Evolutionary conservation across 2,329 filamentous ascomycete genomes (phyloP).

Genomic region (Stachybotrys elegans): DNA sequence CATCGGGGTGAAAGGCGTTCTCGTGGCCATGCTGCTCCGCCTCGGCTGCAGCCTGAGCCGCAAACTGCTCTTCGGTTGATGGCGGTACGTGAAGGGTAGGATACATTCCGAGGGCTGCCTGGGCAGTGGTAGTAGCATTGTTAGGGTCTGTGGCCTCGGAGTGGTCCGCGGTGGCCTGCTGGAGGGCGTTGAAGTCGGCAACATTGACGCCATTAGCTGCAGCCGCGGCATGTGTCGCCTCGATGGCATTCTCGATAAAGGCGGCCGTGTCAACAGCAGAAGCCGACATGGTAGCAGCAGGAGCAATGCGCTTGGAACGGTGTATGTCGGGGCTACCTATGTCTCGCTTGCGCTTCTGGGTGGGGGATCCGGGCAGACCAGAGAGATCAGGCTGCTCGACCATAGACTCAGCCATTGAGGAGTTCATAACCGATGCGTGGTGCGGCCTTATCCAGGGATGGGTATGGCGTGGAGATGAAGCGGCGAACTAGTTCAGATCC

Average conservation of each 20-base stretch:
- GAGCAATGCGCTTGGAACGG: conserved; percentile 45
- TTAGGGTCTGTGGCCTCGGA: conserved; percentile 43
- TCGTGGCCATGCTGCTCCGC: conserved; percentile 27
- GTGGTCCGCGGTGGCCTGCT: conserved; percentile 45
- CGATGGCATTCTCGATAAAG: conserved; percentile 51
- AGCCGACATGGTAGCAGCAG: conserved; percentile 39
- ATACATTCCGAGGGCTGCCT: conserved; percentile 56
- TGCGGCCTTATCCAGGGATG: conserved; percentile 37
- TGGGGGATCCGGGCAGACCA: conserved; percentile 35
- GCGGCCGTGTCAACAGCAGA: conserved; percentile 38
- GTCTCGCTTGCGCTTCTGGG: conserved; percentile 52
- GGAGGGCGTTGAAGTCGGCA: conserved; percentile 52
- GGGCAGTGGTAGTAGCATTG: conserved; percentile 54
- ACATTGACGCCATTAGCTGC: conserved; percentile 38
- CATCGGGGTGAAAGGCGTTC: conserved; percentile 25
- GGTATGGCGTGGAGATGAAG: neutral
- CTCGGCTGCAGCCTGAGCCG: conserved; percentile 40
- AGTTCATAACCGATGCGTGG: too few relatives aligned
- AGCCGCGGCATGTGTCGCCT: conserved; percentile 32
- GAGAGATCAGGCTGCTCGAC: conserved; percentile 44
- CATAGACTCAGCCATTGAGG: too few relatives aligned
- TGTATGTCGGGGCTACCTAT: conserved; percentile 44
- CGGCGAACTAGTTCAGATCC: too few relatives aligned
- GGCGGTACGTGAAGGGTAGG: conserved; percentile 54
- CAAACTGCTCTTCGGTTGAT: conserved; percentile 56